Base-by-base conservation (phyloP, 495 filamentous ascomycete species). In the Pseudotulostoma volvatum region DNA sequence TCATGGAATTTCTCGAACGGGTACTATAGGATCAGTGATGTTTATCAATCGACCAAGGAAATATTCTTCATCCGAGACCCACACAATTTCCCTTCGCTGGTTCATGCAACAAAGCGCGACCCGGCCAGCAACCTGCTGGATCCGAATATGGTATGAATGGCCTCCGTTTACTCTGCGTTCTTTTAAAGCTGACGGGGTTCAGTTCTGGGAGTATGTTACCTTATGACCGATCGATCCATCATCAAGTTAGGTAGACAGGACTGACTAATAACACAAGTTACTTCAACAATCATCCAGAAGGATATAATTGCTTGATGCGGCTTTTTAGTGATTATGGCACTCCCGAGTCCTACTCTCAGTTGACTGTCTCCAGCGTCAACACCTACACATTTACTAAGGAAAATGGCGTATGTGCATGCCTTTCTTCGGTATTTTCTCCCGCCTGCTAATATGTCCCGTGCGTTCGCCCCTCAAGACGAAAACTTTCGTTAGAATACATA, bases 331-430 rank as follows among this genome's bases (percentile, higher is more conserved):
- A 76, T 40, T 69, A 74, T 33, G 79, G 77, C 31, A 73, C 69
- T 9, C 79, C 79, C 4, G 64, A 61, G 41, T 74, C 70, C 0
- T 59, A 71, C 47, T 60, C 77, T 7, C 63, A 70, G 40, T 66
- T 81, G 55, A 77, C 80, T 43, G 71, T 70, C 14, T 84, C 77
- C 49, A 66, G 66, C 44, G 68, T 66, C 9, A 74, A 82, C 50
- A 79, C 79, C 1, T 84, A 75, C 56, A 81, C 72, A 38, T 69
- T 79, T 33, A 70, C 67, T 31, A 76, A 70, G 36, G 50, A 73
- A 44, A 74, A 74, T 19, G n/a, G n/a, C 57, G 48, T 23, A 37
- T 42, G 3, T 18, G 33, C n/a, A n/a, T n/a, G n/a, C n/a, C n/a
- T n/a, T n/a, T n/a, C n/a, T n/a, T n/a, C n/a, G n/a, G n/a, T n/a